Base-by-base conservation (phyloP, 192 early-diverging fungal genomes). In the Thoreauomyces humboldtii region DNA sequence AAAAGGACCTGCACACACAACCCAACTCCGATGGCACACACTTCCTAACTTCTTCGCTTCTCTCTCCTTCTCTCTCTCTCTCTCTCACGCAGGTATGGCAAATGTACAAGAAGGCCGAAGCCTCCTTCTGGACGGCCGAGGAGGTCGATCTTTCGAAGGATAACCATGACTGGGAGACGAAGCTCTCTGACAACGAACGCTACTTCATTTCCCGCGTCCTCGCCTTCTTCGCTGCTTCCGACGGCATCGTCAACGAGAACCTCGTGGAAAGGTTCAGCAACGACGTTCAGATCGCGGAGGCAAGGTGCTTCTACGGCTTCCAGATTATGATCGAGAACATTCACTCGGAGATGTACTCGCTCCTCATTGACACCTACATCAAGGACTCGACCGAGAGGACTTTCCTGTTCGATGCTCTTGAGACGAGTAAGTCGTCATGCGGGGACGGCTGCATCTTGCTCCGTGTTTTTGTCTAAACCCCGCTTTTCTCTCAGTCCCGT, bases 271-370 rank as follows among this genome's bases (percentile, higher is more conserved):
- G 90, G 62, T 93, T 94, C 70, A 86, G 81, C 65, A 88, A 86
- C 53, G 91, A 95, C 75, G 88, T 95, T 32, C 89, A 96, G 81
- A 89, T 91, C 57, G 87, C 94, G 27, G 95, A 96, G 77, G 94
- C 93, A 14, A 84, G 91, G 52, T 94, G 91, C 76, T 96, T 95
- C 62, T 95, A 93, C 75, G 94, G 92, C 14, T 98, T 98, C 84
- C 94, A 96, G 75, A 91, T 94, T 77, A 95, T 94, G 93, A 93
- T 93, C 54, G 91, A 94, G 72, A 95, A 96, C 80, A 91, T 98
- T 47, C 95, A 98, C 76, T 79, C 86, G 9, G 95, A 98, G 82
- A 90, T 90, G 63, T 92, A 92, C 81, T 88, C 88, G 52, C 83
- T 96, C 14, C 74, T 94, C 21, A 92, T 96, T 43, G 94, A 95